These are phyloP conservation scores for Tricladium varicosporioides DNA, from an alignment of 2,329 filamentous ascomycete genomes.

Conservation along the genomic window DNA sequence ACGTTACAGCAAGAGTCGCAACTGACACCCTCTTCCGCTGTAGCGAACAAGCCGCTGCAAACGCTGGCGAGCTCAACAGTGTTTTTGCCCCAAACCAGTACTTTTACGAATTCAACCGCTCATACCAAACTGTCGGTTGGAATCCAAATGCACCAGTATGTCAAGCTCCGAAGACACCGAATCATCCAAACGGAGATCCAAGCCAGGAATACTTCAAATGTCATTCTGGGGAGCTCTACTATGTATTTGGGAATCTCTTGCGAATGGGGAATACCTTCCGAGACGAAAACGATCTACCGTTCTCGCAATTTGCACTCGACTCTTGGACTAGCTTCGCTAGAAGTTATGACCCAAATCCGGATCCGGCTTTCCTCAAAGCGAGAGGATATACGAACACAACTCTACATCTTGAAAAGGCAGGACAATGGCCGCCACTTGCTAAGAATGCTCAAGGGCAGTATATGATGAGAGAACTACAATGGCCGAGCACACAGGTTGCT, in stretches of 20 bases:
- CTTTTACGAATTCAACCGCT: conserved; percentile 35
- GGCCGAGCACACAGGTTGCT: conserved; percentile 20
- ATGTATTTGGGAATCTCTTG: conserved; percentile 32
- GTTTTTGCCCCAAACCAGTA: conserved; percentile 34
- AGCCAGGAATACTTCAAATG: conserved; percentile 37
- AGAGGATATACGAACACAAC: conserved; percentile 26
- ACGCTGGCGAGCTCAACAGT: conserved; percentile 26
- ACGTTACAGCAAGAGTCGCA: conserved; percentile 32
- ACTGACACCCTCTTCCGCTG: conserved; percentile 33
- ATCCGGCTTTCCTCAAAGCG: conserved; percentile 22
- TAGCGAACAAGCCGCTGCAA: conserved; percentile 29
- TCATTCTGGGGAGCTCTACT: conserved; percentile 35
- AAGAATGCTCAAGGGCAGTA: not conserved
- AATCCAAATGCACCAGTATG: conserved; percentile 27
- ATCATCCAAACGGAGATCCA: conserved; percentile 32
- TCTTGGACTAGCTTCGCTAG: conserved; percentile 31
- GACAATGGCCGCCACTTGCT: conserved; percentile 22
- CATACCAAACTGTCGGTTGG: conserved; percentile 29
- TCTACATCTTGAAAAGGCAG: conserved; percentile 20
- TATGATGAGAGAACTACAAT: conserved; percentile 22
- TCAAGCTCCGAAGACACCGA: conserved; percentile 22
- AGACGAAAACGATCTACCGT: conserved; percentile 32
- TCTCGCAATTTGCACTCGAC: conserved; percentile 27
- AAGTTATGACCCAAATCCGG: conserved; percentile 24
- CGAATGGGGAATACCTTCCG: conserved; percentile 28